Percentiles rank a stretch among this genome's conserved stretches.
phyloP scores from a whole-genome alignment of 2,329 filamentous ascomycete genomes.

The Ceratocystis albifundus region DNA sequence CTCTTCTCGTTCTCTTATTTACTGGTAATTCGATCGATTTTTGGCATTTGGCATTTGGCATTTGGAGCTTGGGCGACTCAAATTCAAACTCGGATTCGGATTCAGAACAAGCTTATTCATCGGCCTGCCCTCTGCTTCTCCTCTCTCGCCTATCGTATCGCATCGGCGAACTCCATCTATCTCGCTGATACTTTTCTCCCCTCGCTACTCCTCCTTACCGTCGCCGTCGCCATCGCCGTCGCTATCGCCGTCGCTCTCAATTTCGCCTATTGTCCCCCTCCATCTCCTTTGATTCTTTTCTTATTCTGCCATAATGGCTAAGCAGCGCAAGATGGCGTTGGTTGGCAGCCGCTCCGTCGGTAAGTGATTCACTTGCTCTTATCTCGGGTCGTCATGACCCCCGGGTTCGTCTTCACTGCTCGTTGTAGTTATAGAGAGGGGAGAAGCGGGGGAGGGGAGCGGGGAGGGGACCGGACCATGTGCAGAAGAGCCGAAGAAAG shows the following conservation, averaged over 20 bases:
- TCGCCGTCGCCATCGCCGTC: too few species aligned
- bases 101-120: conserved; percentile 3
- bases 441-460: too few species aligned
- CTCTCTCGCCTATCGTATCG: background rate
- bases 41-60: too few species aligned
- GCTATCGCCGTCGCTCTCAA: too few species aligned
- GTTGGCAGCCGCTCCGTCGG: conserved; percentile 84
- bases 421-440: background rate
- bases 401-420: too few species aligned
- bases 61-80: conserved; percentile 3
- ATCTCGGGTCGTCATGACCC: background rate
- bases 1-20: too few species aligned
- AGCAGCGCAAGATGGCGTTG: conserved; percentile 91
- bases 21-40: too few species aligned
- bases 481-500: background rate
- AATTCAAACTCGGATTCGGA: background rate
- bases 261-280: background rate
- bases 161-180: background rate
- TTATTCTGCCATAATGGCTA: conserved; percentile 39
- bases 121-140: background rate
- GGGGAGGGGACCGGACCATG: too few species aligned
- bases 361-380: conserved; percentile 29
- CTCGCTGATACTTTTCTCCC: background rate
- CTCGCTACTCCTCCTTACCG: background rate
- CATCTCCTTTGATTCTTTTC: background rate